These are phyloP conservation scores for Sphagnum magellanicum DNA, from an alignment of 228 moss, liverwort and hornwort species.

Conservation along the genomic window DNA sequence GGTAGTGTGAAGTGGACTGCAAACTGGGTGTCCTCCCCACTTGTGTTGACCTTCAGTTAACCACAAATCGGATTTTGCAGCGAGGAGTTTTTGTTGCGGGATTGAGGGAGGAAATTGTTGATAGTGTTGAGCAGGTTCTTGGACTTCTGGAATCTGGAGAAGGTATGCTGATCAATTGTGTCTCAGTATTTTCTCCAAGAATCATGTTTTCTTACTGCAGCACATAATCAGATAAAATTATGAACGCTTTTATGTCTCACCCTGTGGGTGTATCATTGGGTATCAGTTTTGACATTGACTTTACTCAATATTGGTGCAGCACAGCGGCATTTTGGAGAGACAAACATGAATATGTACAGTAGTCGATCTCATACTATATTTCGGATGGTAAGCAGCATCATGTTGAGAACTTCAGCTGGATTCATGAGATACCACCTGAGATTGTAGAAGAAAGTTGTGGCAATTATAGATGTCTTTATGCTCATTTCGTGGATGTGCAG, in stretches of 20 bases:
- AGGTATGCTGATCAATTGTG: constrained; percentile 29
- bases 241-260: too few relatives aligned
- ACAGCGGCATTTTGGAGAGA: constrained; percentile 85
- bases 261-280: not conserved
- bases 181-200: not conserved
- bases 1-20: too few relatives aligned
- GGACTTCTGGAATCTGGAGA: constrained; percentile 74
- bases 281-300: not conserved
- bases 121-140: constrained; percentile 74
- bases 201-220: too few relatives aligned
- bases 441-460: too few relatives aligned
- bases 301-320: constrained; percentile 19
- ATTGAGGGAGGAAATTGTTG: constrained; percentile 83
- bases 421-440: too few relatives aligned
- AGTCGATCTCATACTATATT: constrained; percentile 93
- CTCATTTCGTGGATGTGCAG: constrained; percentile 14
- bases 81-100: constrained; percentile 87
- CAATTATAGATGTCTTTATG: too few relatives aligned
- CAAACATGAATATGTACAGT: constrained; percentile 91
- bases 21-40: too few relatives aligned
- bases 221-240: too few relatives aligned
- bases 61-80: constrained; percentile 20
- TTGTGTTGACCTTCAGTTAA: too few relatives aligned
- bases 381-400: constrained; percentile 53
- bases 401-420: not conserved